These are phyloP conservation scores for Coemansia sp. DNA, from an alignment of 192 early-diverging fungal genomes.

Conservation along the genomic window DNA sequence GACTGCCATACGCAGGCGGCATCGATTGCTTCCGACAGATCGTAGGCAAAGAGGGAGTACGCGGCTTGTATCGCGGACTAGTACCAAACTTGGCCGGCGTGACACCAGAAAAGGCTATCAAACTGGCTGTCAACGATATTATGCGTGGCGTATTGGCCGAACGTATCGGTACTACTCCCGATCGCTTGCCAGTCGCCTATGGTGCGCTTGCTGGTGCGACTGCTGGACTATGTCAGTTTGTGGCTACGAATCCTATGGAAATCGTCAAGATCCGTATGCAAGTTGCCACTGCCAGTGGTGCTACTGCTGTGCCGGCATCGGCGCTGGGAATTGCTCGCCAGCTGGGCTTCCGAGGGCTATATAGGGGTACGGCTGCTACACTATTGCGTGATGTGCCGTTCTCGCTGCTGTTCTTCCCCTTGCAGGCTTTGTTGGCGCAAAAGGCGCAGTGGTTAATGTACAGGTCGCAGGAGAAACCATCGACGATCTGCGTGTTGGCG, in stretches of 20 bases:
- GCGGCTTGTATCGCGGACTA: slow-evolving; percentile 94
- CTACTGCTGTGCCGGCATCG: slow-evolving; percentile 11
- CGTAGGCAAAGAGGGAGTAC: slow-evolving; percentile 82
- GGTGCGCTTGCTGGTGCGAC: slow-evolving; percentile 88
- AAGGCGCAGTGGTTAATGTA: slow-evolving; percentile 29
- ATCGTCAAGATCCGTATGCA: slow-evolving; percentile 96
- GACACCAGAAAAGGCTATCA: slow-evolving; percentile 94
- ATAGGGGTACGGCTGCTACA: slow-evolving; percentile 90
- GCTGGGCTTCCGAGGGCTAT: slow-evolving; percentile 86
- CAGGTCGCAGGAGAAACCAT: slow-evolving; percentile 72
- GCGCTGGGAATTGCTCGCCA: slow-evolving; percentile 75
- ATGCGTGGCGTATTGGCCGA: slow-evolving; percentile 75
- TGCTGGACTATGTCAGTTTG: slow-evolving; percentile 88
- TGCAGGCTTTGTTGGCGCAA: slow-evolving; percentile 56
- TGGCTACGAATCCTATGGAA: slow-evolving; percentile 93
- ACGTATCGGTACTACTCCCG: slow-evolving; percentile 37
- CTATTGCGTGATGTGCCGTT: slow-evolving; percentile 91
- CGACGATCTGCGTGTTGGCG: slow-evolving; percentile 78
- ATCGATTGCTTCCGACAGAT: slow-evolving; percentile 88
- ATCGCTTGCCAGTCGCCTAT: slow-evolving; percentile 65
- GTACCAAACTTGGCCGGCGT: slow-evolving; percentile 87
- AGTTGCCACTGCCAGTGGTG: slow-evolving; percentile 62
- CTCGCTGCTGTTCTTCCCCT: slow-evolving; percentile 85
- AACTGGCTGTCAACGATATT: slow-evolving; percentile 59
- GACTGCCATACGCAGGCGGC: slow-evolving; percentile 58